Evolutionary conservation across 768 basidiomycete genomes (phyloP).

Genomic region (Pisolithus marmoratus): DNA sequence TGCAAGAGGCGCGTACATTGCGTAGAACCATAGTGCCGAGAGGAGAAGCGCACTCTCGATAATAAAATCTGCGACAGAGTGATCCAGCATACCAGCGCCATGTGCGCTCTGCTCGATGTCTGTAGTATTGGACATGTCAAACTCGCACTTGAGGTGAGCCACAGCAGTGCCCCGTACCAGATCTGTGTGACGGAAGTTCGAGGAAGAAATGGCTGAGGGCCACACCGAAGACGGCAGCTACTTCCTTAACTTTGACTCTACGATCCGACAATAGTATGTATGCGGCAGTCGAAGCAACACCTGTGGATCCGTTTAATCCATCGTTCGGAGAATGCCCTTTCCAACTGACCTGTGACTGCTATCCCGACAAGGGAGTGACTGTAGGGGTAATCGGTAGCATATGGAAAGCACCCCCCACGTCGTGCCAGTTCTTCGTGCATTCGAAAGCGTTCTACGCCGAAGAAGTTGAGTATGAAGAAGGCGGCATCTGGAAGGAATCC

Average conservation of each 20-base stretch:
- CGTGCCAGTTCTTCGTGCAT: conserved; percentile 13
- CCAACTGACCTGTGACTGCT: not conserved
- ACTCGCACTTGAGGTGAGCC: too few relatives aligned
- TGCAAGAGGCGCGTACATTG: conserved; percentile 15
- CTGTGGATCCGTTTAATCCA: conserved; percentile 15
- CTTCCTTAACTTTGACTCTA: conserved; percentile 9
- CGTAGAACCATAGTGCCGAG: conserved; percentile 21
- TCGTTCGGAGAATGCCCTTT: not conserved
- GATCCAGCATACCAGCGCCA: conserved; percentile 23
- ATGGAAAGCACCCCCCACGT: conserved; percentile 26
- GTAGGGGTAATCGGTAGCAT: conserved; percentile 28
- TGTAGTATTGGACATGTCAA: too few relatives aligned
- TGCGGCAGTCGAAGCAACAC: conserved; percentile 11
- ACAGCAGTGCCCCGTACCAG: not conserved
- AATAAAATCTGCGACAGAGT: conserved; percentile 17
- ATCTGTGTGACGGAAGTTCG: not conserved
- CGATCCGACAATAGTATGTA: conserved; percentile 8
- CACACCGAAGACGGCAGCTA: conserved; percentile 13
- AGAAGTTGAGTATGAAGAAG: conserved; percentile 24
- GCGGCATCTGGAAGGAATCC: conserved; percentile 22
- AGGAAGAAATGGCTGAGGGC: conserved; percentile 20
- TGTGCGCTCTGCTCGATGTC: conserved; percentile 1
- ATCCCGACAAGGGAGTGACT: conserved; percentile 20
- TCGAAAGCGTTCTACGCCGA: conserved; percentile 24
- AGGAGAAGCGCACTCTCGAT: conserved; percentile 21